phyloP scores from a whole-genome alignment of 352 stramenopile species.

The Phytophthora brassicae region DNA sequence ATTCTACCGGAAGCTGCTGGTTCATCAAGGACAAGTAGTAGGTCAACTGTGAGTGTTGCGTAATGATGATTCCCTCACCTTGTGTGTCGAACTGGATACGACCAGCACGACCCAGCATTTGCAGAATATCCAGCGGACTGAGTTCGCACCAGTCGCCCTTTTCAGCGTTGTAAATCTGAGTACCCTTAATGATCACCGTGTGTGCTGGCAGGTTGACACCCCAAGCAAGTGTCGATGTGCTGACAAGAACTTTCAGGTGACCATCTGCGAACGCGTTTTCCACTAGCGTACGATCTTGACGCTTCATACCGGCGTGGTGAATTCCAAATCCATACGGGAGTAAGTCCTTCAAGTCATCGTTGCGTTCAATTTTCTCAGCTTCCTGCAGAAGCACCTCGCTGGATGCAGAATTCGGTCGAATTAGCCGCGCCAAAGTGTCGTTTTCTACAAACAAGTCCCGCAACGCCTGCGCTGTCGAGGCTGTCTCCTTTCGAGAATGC shows the following conservation, averaged over 20 bases:
- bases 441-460: constrained; percentile 95
- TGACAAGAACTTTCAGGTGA: constrained; percentile 97
- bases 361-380: constrained; percentile 91
- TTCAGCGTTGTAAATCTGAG: constrained; percentile 99
- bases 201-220: constrained; percentile 99
- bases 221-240: constrained; percentile 99
- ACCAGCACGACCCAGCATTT: constrained; percentile 99
- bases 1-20: constrained; percentile 99
- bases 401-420: constrained; percentile 83
- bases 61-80: constrained; percentile 99
- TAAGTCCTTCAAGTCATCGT: constrained; percentile 98
- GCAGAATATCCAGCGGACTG: constrained; percentile 97
- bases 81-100: constrained; percentile 98
- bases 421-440: constrained; percentile 93
- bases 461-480: constrained; percentile 96
- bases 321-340: constrained; percentile 99
- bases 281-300: constrained; percentile 96
- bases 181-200: constrained; percentile 99
- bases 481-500: constrained; percentile 98
- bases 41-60: constrained; percentile 97
- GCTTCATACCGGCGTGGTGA: constrained; percentile 98
- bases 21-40: constrained; percentile 99
- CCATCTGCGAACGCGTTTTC: constrained; percentile 98
- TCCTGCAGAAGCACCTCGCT: constrained; percentile 95
- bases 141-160: constrained; percentile 98